Percentiles rank a stretch among this genome's conserved stretches.
Conservation (phyloP, 2,329 filamentous ascomycete species). For the Cordyceps fumosorosea region DNA sequence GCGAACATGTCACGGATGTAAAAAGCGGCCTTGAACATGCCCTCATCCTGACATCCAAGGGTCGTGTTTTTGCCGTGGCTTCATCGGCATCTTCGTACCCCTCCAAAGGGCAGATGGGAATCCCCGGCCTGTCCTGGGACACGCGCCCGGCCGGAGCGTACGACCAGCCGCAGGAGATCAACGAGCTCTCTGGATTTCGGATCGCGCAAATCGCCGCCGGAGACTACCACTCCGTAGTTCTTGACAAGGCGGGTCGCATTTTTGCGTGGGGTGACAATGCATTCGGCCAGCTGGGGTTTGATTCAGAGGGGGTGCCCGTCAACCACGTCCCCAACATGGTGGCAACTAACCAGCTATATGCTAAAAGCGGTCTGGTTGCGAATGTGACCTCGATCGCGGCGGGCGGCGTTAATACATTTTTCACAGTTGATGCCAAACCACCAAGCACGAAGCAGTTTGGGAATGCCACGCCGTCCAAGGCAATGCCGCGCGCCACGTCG, state of each 20-base stretch:
- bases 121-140: slow-evolving; percentile 74
- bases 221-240: slow-evolving; percentile 76
- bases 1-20: slow-evolving; percentile 69
- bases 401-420: slow-evolving; percentile 80
- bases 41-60: slow-evolving; percentile 74
- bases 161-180: slow-evolving; percentile 76
- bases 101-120: slow-evolving; percentile 75
- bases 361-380: slow-evolving; percentile 53
- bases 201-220: slow-evolving; percentile 73
- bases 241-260: slow-evolving; percentile 68
- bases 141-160: slow-evolving; percentile 71
- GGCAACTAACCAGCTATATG: slow-evolving; percentile 66
- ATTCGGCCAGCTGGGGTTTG: slow-evolving; percentile 83
- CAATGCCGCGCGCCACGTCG: slow-evolving; percentile 25
- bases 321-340: slow-evolving; percentile 66
- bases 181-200: slow-evolving; percentile 61
- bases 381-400: slow-evolving; percentile 73
- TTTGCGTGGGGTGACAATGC: slow-evolving; percentile 91
- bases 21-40: slow-evolving; percentile 79
- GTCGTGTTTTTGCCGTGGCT: slow-evolving; percentile 84
- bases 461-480: slow-evolving; percentile 24
- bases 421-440: slow-evolving; percentile 72
- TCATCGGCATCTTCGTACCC: slow-evolving; percentile 74
- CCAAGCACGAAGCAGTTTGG: slow-evolving; percentile 21
- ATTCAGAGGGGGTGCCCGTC: slow-evolving; percentile 53